These are phyloP conservation scores for Sungouiozyma ichnusensis DNA, from an alignment of 805 yeast genomes.

Conservation along the genomic window DNA sequence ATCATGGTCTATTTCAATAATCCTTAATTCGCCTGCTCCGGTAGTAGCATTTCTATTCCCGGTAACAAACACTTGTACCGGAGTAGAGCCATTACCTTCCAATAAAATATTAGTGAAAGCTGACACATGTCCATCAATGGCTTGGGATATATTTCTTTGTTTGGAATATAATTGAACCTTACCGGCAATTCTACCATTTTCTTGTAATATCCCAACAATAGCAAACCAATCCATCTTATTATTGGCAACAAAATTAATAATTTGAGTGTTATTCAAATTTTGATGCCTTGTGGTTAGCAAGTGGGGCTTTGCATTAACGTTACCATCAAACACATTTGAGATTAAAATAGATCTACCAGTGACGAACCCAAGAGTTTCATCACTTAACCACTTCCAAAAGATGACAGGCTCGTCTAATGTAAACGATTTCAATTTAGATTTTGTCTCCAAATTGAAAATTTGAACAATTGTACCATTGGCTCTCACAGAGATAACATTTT, in stretches of 20 bases:
- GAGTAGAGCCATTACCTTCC: slow-evolving; percentile 53
- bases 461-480: slow-evolving; percentile 96
- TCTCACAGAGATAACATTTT: slow-evolving; percentile 81
- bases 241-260: slow-evolving; percentile 82
- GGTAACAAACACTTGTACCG: slow-evolving; percentile 83
- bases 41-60: slow-evolving; percentile 77
- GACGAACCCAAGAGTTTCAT: slow-evolving; percentile 67
- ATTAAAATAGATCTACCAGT: slow-evolving; percentile 65
- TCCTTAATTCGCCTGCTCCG: slow-evolving; percentile 73
- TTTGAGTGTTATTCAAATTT: slow-evolving; percentile 67
- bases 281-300: slow-evolving; percentile 77
- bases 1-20: slow-evolving; percentile 93
- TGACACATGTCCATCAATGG: slow-evolving; percentile 96
- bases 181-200: slow-evolving; percentile 89
- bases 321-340: slow-evolving; percentile 79
- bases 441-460: slow-evolving; percentile 78
- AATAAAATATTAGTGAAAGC: slow-evolving; percentile 69
- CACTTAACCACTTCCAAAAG: slow-evolving; percentile 89
- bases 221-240: slow-evolving; percentile 85
- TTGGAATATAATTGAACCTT: slow-evolving; percentile 87
- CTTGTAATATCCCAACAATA: slow-evolving; percentile 88
- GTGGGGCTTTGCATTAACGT: slow-evolving; percentile 67
- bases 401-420: slow-evolving; percentile 81
- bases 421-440: slow-evolving; percentile 81
- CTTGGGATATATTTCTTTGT: slow-evolving; percentile 86